Conservation (phyloP, 2,329 filamentous ascomycete species). For the Hymenoscyphus occultus region DNA sequence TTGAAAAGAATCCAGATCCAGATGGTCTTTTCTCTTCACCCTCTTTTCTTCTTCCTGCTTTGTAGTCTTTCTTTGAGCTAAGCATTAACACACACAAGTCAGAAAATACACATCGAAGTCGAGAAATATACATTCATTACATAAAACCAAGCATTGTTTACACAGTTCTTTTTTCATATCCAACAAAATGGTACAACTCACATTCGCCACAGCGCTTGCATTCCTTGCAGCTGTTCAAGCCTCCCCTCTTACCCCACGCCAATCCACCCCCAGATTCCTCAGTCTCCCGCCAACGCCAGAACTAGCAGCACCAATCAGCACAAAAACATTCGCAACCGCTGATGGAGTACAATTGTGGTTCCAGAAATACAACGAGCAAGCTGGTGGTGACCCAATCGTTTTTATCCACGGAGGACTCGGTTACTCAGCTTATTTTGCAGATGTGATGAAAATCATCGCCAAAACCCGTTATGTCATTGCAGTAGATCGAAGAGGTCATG, state of each 20-base stretch:
- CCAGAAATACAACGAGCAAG: constrained; percentile 41
- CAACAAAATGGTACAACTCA: constrained; percentile 6
- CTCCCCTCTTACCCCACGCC: not conserved
- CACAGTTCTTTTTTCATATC: not conserved
- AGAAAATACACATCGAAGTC: not conserved
- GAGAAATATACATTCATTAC: not conserved
- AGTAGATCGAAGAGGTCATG: constrained; percentile 43
- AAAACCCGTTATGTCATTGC: constrained; percentile 41
- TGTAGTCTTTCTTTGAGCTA: not conserved
- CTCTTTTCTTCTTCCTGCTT: not conserved
- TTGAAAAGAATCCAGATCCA: not conserved
- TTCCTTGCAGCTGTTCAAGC: constrained; percentile 1
- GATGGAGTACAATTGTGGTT: constrained; percentile 43
- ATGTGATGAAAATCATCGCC: constrained; percentile 39
- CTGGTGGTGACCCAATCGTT: constrained; percentile 38
- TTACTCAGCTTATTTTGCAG: constrained; percentile 42
- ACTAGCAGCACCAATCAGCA: constrained; percentile 38
- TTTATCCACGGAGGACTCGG: constrained; percentile 43
- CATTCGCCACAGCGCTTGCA: constrained; percentile 1
- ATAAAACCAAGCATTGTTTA: not conserved
- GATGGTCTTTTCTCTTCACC: not conserved
- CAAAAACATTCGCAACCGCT: constrained; percentile 29
- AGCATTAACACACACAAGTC: not conserved
- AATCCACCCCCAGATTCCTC: not conserved
- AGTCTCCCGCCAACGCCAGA: constrained; percentile 41